Conservation (phyloP, 208 protist species). For the Acanthamoeba culbertsoni region DNA sequence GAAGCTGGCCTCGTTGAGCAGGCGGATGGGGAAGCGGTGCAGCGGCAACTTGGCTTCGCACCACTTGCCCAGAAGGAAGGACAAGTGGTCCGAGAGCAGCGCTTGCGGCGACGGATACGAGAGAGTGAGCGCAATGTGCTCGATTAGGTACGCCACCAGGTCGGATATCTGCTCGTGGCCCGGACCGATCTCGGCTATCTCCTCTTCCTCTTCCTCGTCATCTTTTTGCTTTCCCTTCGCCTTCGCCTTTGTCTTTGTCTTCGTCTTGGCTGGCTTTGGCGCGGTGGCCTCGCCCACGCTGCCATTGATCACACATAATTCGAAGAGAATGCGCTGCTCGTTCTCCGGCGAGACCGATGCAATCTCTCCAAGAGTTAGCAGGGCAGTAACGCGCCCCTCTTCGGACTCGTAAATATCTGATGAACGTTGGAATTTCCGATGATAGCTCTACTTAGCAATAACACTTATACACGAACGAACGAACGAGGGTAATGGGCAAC, state of each 20-base stretch:
- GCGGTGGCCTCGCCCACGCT: background rate
- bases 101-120: background rate
- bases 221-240: background rate
- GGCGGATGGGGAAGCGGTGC: constrained; percentile 14
- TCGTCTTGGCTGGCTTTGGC: background rate
- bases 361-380: constrained; percentile 41
- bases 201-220: background rate
- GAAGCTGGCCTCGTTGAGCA: background rate
- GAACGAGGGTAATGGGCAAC: background rate
- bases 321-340: constrained; percentile 47
- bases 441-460: too few relatives aligned
- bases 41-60: background rate
- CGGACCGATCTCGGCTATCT: background rate
- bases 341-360: constrained; percentile 29
- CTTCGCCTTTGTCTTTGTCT: background rate
- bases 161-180: background rate
- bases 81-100: background rate
- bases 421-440: too few relatives aligned
- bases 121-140: constrained; percentile 14
- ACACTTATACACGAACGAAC: too few relatives aligned
- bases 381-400: constrained; percentile 3
- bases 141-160: constrained; percentile 16
- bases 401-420: constrained; percentile 23
- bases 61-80: constrained; percentile 49
- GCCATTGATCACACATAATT: constrained; percentile 21